phyloP scores from a whole-genome alignment of 2,329 filamentous ascomycete species.

The Penicillium paneum region DNA sequence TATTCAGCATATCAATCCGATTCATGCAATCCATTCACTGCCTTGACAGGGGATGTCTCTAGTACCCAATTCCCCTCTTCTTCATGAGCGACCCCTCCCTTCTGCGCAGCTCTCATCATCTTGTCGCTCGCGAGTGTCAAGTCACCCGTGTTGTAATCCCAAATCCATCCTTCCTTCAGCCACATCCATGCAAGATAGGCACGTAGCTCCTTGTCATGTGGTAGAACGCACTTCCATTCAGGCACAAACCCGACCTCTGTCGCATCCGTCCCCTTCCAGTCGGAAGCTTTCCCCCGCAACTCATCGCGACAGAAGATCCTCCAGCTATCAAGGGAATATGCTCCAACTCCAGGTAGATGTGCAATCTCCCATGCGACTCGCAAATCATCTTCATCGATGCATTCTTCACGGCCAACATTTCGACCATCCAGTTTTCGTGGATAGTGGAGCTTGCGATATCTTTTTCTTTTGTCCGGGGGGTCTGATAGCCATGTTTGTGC shows the following conservation, averaged over 20 bases:
- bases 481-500: conserved; percentile 64
- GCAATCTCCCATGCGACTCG: conserved; percentile 75
- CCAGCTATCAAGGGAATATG: conserved; percentile 86
- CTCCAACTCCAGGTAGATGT: conserved; percentile 71
- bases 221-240: conserved; percentile 85
- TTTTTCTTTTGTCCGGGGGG: conserved; percentile 58
- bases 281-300: conserved; percentile 62
- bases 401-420: conserved; percentile 48
- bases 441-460: conserved; percentile 58
- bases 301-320: conserved; percentile 87
- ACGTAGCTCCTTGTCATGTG: conserved; percentile 82
- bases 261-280: conserved; percentile 62
- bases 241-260: conserved; percentile 61
- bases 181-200: conserved; percentile 89
- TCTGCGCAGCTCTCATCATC: conserved; percentile 37
- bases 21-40: conserved; percentile 25
- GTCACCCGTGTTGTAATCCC: conserved; percentile 68
- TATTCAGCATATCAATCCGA: conserved; percentile 11
- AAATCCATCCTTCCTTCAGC: conserved; percentile 79
- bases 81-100: conserved; percentile 44
- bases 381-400: conserved; percentile 49
- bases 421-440: conserved; percentile 50
- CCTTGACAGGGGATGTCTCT: conserved; percentile 33
- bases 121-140: conserved; percentile 41
- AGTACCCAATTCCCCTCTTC: conserved; percentile 41